Evolutionary conservation across 257 asterid genomes (phyloP).

Genomic region (Penstemon barbatus): DNA sequence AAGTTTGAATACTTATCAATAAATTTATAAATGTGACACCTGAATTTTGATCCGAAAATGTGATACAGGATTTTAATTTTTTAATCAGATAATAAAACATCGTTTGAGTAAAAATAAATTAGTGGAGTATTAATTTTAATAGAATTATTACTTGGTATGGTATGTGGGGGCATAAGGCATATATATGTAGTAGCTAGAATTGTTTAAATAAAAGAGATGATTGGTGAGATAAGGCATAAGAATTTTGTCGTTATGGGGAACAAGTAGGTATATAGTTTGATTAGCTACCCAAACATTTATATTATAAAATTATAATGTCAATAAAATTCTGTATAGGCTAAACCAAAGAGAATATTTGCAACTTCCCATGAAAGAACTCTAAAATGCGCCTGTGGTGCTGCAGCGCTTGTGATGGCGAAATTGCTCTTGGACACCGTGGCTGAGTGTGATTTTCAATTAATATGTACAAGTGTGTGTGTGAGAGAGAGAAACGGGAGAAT

Average conservation of each 20-base stretch:
- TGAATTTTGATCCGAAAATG: too few species aligned
- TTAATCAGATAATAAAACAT: too few species aligned
- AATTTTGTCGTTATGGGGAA: constrained; percentile 14
- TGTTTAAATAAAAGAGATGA: constrained; percentile 19
- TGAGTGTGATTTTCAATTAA: neutral
- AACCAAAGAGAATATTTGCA: constrained; percentile 36
- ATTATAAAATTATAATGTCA: neutral
- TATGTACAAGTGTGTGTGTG: neutral
- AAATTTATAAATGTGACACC: too few species aligned
- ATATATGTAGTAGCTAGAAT: neutral
- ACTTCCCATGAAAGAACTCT: constrained; percentile 28
- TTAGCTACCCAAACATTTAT: constrained; percentile 31
- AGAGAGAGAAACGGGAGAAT: constrained; percentile 8
- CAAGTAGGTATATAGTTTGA: constrained; percentile 28
- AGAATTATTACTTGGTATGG: too few species aligned
- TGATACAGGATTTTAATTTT: too few species aligned
- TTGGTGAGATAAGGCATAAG: constrained; percentile 26
- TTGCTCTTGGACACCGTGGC: constrained; percentile 33
- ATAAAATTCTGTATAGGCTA: constrained; percentile 6
- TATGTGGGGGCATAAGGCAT: too few species aligned
- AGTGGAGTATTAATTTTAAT: too few species aligned
- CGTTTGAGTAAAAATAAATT: too few species aligned
- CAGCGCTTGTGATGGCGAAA: constrained; percentile 20
- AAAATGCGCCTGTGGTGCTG: constrained; percentile 38
- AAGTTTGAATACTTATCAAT: too few species aligned